Evolutionary conservation across 176 grass and related monocot species (phyloP).

Genomic region (Otatea glauca): DNA sequence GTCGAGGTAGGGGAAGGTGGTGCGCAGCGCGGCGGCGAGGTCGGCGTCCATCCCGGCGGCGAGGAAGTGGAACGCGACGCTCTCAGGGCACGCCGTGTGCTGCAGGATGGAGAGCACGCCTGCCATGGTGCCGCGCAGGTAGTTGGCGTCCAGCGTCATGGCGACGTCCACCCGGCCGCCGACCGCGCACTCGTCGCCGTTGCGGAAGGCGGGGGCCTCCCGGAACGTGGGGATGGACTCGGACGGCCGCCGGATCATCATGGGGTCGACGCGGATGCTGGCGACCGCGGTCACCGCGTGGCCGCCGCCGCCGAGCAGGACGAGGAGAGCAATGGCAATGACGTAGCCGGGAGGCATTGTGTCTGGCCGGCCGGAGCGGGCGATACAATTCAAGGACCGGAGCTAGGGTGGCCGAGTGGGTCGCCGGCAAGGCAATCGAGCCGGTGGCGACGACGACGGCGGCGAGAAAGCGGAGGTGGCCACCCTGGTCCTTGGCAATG

Average conservation of each 20-base stretch:
- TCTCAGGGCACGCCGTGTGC: slow-evolving; percentile 75
- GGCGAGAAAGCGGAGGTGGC: slow-evolving; percentile 22
- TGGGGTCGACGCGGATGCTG: slow-evolving; percentile 12
- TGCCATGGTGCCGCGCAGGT: slow-evolving; percentile 73
- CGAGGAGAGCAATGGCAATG: not conserved
- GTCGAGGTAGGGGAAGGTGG: slow-evolving; percentile 61
- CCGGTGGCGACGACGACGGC: not conserved
- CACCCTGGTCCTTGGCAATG: slow-evolving; percentile 53
- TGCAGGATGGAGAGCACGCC: slow-evolving; percentile 74
- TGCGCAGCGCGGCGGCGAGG: slow-evolving; percentile 44
- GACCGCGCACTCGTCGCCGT: slow-evolving; percentile 48
- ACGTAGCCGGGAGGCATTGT: slow-evolving; percentile 20
- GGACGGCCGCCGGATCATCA: slow-evolving; percentile 44
- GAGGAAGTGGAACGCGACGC: slow-evolving; percentile 73
- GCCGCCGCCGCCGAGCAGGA: not conserved
- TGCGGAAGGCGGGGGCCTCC: slow-evolving; percentile 73
- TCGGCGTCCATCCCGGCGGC: slow-evolving; percentile 33
- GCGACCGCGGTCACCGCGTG: slow-evolving; percentile 13
- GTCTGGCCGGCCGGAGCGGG: not conserved
- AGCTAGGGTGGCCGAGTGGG: slow-evolving; percentile 6
- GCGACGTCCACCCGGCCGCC: slow-evolving; percentile 60
- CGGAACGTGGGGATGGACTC: slow-evolving; percentile 36
- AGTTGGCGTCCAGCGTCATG: slow-evolving; percentile 79
- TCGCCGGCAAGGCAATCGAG: slow-evolving; percentile 5
- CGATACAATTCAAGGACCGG: not conserved